These are phyloP conservation scores for Thuidium tamariscinum DNA, from an alignment of 225 moss, liverwort and hornwort genomes.

Conservation along the genomic window DNA sequence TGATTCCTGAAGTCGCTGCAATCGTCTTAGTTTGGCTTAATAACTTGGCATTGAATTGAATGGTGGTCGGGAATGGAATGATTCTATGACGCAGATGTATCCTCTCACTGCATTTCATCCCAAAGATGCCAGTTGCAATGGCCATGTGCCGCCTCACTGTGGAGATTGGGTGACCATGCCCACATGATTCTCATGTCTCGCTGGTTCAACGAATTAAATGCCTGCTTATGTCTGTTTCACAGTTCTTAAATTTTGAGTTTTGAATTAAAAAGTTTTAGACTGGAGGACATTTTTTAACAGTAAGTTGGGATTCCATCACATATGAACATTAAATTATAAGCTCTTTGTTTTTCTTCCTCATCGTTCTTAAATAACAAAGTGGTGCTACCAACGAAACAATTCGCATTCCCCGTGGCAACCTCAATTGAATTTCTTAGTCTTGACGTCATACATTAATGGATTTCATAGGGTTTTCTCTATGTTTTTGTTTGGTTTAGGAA, in stretches of 20 bases:
- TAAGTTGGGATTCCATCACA: neutral
- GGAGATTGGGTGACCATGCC: constrained; percentile 31
- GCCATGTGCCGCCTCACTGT: constrained; percentile 39
- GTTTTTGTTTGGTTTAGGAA: neutral
- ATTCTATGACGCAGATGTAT: constrained; percentile 16
- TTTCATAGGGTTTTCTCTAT: rapidly evolving
- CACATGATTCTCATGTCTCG: neutral
- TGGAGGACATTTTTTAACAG: too few relatives aligned
- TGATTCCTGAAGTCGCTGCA: neutral
- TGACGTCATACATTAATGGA: neutral
- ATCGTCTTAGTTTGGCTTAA: neutral
- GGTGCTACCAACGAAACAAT: neutral
- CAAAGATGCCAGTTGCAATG: constrained; percentile 4
- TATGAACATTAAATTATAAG: neutral
- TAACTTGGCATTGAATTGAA: neutral
- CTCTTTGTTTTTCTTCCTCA: neutral
- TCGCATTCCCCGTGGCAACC: neutral
- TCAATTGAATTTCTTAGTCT: neutral
- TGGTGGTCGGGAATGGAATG: neutral
- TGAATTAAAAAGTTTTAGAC: neutral
- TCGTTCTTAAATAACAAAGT: neutral
- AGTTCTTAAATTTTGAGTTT: neutral
- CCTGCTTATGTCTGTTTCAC: neutral
- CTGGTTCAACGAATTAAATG: neutral
- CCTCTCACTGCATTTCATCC: constrained; percentile 25